These are phyloP conservation scores for Mycena filopes DNA, from an alignment of 768 basidiomycete genomes.

Conservation along the genomic window DNA sequence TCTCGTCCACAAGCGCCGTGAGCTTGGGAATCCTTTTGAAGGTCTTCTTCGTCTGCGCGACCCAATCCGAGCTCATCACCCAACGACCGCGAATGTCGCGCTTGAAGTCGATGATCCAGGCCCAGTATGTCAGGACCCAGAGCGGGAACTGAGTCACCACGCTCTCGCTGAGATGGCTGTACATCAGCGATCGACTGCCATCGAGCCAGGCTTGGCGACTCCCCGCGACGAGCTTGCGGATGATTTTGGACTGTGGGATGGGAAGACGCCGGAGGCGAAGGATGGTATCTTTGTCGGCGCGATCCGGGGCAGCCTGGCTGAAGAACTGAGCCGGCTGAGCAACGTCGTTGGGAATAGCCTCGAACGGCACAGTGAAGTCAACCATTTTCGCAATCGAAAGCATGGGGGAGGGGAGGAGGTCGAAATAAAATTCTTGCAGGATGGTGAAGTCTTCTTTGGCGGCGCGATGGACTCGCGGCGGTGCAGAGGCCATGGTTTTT, in stretches of 20 bases:
- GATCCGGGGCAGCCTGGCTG: background rate
- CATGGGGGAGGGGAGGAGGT: too few relatives aligned
- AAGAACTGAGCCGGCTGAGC: background rate
- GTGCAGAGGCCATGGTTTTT: background rate
- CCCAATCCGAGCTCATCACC: too few relatives aligned
- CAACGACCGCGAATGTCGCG: too few relatives aligned
- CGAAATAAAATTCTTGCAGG: too few relatives aligned
- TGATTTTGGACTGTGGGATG: slow-evolving; percentile 3
- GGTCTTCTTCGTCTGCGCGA: too few relatives aligned
- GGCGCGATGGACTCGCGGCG: background rate
- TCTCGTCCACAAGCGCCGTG: too few relatives aligned
- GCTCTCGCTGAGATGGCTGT: slow-evolving; percentile 10
- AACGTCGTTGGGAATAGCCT: too few relatives aligned
- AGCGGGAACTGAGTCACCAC: slow-evolving; percentile 13
- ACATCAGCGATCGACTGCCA: background rate
- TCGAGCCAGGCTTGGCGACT: slow-evolving; percentile 11
- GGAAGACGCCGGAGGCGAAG: background rate
- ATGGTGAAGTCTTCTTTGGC: background rate
- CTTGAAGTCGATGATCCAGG: too few relatives aligned
- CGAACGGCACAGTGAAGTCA: too few relatives aligned
- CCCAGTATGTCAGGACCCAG: slow-evolving; percentile 20
- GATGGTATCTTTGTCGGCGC: background rate
- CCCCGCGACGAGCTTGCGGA: background rate
- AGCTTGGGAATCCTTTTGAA: too few relatives aligned
- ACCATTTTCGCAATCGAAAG: too few relatives aligned